A percentile compares a stretch with the other conserved stretches of the same genome.
These are phyloP conservation scores for Pisolithus microcarpus DNA, from an alignment of 768 basidiomycete species.

Conservation along the genomic window DNA sequence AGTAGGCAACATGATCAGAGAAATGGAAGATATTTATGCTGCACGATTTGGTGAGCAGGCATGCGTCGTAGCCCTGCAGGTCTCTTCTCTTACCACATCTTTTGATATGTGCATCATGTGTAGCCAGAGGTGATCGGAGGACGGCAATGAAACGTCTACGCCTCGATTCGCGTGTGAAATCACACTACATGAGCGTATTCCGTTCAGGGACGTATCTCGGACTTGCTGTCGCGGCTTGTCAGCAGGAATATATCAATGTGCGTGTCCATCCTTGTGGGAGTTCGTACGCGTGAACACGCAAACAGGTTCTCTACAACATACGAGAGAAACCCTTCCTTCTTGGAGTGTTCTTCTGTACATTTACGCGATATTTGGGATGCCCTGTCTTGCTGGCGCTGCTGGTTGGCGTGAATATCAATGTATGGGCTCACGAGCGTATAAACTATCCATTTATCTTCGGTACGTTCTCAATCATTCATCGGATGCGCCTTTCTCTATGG, in stretches of 20 bases:
- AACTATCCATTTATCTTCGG: constrained; percentile 95
- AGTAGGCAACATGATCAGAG: constrained; percentile 60
- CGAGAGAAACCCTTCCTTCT: constrained; percentile 48
- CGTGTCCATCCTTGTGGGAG: neutral
- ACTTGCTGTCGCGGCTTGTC: constrained; percentile 62
- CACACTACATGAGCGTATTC: constrained; percentile 66
- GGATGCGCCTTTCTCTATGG: neutral
- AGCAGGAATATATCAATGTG: constrained; percentile 57
- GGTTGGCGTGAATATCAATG: constrained; percentile 76
- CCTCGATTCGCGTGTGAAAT: constrained; percentile 40
- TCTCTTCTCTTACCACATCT: neutral
- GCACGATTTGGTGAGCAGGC: constrained; percentile 60
- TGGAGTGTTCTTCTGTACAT: constrained; percentile 73
- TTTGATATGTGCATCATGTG: neutral
- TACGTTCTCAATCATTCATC: constrained; percentile 22
- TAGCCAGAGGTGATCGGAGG: constrained; percentile 70
- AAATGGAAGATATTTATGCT: constrained; percentile 75
- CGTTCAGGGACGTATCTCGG: constrained; percentile 70
- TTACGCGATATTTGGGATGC: constrained; percentile 69
- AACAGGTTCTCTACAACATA: constrained; percentile 50
- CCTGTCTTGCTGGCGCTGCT: constrained; percentile 68
- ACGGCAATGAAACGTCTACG: constrained; percentile 65
- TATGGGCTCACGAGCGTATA: constrained; percentile 70
- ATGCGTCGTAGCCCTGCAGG: neutral
- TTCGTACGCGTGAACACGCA: neutral